phyloP scores from a whole-genome alignment of 352 stramenopile species.

The Sclerospora graminicola region DNA sequence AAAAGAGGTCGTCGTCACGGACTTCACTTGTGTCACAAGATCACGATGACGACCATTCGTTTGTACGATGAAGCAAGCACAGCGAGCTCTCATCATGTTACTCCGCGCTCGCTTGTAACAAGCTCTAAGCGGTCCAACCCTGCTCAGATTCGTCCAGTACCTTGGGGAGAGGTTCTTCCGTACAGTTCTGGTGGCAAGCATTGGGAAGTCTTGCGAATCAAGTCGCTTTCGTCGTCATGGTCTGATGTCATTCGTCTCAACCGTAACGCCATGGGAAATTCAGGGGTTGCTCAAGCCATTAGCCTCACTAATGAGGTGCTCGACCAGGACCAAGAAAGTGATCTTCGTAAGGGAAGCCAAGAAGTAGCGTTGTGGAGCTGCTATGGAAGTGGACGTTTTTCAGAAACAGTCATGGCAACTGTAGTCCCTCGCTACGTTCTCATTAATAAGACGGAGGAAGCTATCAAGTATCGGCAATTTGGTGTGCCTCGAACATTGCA shows the following conservation, averaged over 20 bases:
- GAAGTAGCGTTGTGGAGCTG: slow-evolving; percentile 81
- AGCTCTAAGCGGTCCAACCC: slow-evolving; percentile 69
- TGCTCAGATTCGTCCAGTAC: slow-evolving; percentile 66
- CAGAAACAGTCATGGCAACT: slow-evolving; percentile 80
- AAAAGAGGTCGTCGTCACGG: slow-evolving; percentile 52
- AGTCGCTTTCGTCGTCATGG: slow-evolving; percentile 65
- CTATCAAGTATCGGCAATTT: slow-evolving; percentile 79
- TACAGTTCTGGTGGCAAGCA: slow-evolving; percentile 71
- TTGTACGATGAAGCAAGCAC: slow-evolving; percentile 83
- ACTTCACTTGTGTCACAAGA: slow-evolving; percentile 79
- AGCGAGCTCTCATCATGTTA: slow-evolving; percentile 74
- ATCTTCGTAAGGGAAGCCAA: slow-evolving; percentile 55
- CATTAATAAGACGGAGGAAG: slow-evolving; percentile 79
- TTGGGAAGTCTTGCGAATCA: slow-evolving; percentile 77
- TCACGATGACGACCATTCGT: slow-evolving; percentile 81
- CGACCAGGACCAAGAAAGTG: slow-evolving; percentile 46
- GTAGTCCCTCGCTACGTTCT: slow-evolving; percentile 81
- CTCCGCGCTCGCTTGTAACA: slow-evolving; percentile 57
- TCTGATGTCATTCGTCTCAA: slow-evolving; percentile 81
- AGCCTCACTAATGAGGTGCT: slow-evolving; percentile 66
- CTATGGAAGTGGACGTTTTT: slow-evolving; percentile 73
- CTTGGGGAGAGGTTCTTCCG: slow-evolving; percentile 64
- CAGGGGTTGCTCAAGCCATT: slow-evolving; percentile 77
- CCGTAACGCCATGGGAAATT: slow-evolving; percentile 84
- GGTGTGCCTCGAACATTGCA: slow-evolving; percentile 66